A percentile compares a stretch with the other conserved stretches of the same genome.
Conservation (phyloP, 2,329 filamentous ascomycete genomes). For the Scleromitrula shiraiana region DNA sequence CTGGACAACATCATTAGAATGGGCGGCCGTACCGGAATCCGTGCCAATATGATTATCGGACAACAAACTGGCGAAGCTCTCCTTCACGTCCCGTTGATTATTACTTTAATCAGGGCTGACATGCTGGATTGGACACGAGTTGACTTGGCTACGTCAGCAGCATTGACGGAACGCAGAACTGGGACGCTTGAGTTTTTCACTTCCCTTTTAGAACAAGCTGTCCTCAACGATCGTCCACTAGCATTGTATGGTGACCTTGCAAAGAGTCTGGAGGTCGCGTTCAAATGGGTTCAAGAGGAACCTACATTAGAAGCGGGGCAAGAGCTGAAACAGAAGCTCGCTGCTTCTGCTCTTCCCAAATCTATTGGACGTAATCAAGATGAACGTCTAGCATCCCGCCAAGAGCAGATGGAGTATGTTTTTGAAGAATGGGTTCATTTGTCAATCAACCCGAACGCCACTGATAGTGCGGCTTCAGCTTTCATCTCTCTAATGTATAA, state of each 20-base stretch:
- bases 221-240: conserved; percentile 70
- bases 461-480: conserved; percentile 61
- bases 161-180: conserved; percentile 62
- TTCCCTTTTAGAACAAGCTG: conserved; percentile 66
- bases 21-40: conserved; percentile 41
- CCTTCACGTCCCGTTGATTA: conserved; percentile 49
- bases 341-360: conserved; percentile 46
- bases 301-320: conserved; percentile 57
- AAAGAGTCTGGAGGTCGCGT: conserved; percentile 71
- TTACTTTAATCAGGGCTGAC: conserved; percentile 50
- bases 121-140: conserved; percentile 57
- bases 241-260: conserved; percentile 82
- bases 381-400: conserved; percentile 50
- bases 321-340: conserved; percentile 60
- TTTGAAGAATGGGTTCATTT: conserved; percentile 93
- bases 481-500: conserved; percentile 82
- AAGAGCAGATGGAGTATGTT: conserved; percentile 86
- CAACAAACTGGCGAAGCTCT: conserved; percentile 48
- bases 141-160: conserved; percentile 64
- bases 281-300: conserved; percentile 72
- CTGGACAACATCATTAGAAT: conserved; percentile 54
- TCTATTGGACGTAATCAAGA: conserved; percentile 44
- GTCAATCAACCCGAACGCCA: conserved; percentile 66
- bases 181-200: conserved; percentile 73
- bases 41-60: conserved; percentile 48